Conservation (phyloP, 2,329 filamentous ascomycete genomes). For the Colletotrichum lindemuthianum region DNA sequence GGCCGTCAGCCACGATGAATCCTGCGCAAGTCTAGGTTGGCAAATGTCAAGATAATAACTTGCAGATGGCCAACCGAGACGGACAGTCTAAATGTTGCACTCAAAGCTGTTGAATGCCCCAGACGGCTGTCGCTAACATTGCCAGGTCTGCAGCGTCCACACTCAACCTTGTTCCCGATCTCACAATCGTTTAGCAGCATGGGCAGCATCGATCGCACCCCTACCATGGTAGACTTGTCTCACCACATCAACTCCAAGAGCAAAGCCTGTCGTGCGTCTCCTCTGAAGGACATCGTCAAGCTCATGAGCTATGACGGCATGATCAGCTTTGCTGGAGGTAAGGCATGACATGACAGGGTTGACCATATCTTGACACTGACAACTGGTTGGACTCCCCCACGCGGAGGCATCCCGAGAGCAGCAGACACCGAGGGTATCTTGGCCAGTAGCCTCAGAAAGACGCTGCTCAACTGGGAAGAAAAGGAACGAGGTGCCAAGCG, state of each 20-base stretch:
- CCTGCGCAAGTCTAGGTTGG: not conserved
- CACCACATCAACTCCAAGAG: slow-evolving; percentile 45
- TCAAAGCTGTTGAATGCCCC: too few species aligned
- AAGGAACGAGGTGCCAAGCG: slow-evolving; percentile 22
- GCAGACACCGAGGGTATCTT: slow-evolving; percentile 43
- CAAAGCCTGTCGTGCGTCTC: slow-evolving; percentile 43
- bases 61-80: too few species aligned
- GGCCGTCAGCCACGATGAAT: slow-evolving; percentile 50
- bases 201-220: not conserved
- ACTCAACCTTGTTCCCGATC: not conserved
- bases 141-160: not conserved
- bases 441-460: slow-evolving; percentile 36
- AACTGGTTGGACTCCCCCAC: slow-evolving; percentile 40
- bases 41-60: not conserved
- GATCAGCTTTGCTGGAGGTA: slow-evolving; percentile 46
- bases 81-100: too few species aligned
- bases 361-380: not conserved
- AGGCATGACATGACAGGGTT: too few species aligned
- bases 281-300: slow-evolving; percentile 47
- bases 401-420: too few species aligned
- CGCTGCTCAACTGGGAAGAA: slow-evolving; percentile 40
- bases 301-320: slow-evolving; percentile 47
- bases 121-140: too few species aligned
- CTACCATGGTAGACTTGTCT: slow-evolving; percentile 39
- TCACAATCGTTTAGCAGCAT: not conserved